A percentile compares a stretch with the other conserved stretches of the same genome.
Evolutionary conservation across 2,329 filamentous ascomycete genomes (phyloP).

Genomic region (Mycosphaerella sp.): DNA sequence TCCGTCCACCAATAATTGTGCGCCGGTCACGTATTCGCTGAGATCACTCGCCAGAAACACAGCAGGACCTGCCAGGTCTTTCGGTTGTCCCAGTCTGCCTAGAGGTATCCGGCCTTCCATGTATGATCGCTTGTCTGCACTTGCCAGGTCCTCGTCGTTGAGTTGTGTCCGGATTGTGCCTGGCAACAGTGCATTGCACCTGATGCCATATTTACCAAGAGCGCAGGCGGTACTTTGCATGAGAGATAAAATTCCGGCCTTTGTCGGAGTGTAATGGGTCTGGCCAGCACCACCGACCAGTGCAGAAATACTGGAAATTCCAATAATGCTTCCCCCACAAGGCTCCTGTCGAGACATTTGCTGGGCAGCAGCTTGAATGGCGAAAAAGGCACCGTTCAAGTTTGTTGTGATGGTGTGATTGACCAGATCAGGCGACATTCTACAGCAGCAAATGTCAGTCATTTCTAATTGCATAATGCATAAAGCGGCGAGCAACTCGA

Average conservation of each 20-base stretch:
- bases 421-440: slow-evolving; percentile 63
- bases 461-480: neutral
- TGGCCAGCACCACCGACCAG: slow-evolving; percentile 72
- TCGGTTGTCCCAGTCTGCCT: slow-evolving; percentile 62
- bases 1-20: slow-evolving; percentile 79
- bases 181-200: slow-evolving; percentile 77
- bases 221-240: slow-evolving; percentile 81
- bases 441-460: slow-evolving; percentile 25
- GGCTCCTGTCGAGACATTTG: slow-evolving; percentile 64
- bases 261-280: slow-evolving; percentile 83
- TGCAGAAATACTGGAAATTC: slow-evolving; percentile 64
- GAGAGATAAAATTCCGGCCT: slow-evolving; percentile 70
- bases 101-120: slow-evolving; percentile 78
- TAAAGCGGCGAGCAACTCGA: neutral
- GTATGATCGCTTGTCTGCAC: slow-evolving; percentile 64
- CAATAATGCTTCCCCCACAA: slow-evolving; percentile 72
- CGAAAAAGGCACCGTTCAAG: slow-evolving; percentile 81
- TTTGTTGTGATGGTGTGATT: slow-evolving; percentile 69
- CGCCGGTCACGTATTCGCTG: slow-evolving; percentile 75
- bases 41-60: slow-evolving; percentile 77
- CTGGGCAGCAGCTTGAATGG: slow-evolving; percentile 74
- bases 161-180: slow-evolving; percentile 79
- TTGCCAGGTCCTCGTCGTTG: slow-evolving; percentile 73
- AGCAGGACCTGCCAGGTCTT: slow-evolving; percentile 75
- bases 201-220: slow-evolving; percentile 65